phyloP scores from a whole-genome alignment of 768 basidiomycete genomes.

The Lentinula edodes region DNA sequence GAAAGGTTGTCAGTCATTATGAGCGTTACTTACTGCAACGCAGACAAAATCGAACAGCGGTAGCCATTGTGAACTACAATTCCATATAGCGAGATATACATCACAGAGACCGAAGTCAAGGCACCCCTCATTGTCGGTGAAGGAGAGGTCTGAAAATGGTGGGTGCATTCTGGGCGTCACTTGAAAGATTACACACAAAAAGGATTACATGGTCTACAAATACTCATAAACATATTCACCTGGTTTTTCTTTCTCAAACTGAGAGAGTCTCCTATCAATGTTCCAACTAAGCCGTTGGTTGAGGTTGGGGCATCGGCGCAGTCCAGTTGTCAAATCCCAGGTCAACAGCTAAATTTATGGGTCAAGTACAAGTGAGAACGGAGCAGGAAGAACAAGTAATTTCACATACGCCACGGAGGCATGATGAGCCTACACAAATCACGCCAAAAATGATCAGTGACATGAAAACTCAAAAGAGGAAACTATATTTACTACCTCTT shows the following conservation, averaged over 20 bases:
- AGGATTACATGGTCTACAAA: no score
- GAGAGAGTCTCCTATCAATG: no score
- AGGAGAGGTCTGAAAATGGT: no score
- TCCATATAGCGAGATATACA: no score
- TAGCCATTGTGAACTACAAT: no score
- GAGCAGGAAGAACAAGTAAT: not conserved
- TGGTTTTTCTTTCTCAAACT: not conserved
- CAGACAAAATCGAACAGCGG: no score
- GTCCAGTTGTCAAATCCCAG: conserved; percentile 69
- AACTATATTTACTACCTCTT: conserved; percentile 33
- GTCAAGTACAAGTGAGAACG: conserved; percentile 8
- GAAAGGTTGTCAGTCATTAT: no score
- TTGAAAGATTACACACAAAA: no score
- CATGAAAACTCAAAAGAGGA: not conserved
- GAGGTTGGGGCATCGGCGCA: not conserved
- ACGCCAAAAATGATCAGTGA: not conserved
- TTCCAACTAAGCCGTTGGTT: not conserved
- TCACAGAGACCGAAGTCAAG: no score
- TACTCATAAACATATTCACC: not conserved
- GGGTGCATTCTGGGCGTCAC: no score
- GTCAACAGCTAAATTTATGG: conserved; percentile 41
- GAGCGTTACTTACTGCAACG: no score
- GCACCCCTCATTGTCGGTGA: no score
- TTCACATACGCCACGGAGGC: conserved; percentile 62
- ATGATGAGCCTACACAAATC: conserved; percentile 42